Base-by-base conservation (phyloP, 805 yeast species). In the Yamadazyma takamatsuzukensis region DNA sequence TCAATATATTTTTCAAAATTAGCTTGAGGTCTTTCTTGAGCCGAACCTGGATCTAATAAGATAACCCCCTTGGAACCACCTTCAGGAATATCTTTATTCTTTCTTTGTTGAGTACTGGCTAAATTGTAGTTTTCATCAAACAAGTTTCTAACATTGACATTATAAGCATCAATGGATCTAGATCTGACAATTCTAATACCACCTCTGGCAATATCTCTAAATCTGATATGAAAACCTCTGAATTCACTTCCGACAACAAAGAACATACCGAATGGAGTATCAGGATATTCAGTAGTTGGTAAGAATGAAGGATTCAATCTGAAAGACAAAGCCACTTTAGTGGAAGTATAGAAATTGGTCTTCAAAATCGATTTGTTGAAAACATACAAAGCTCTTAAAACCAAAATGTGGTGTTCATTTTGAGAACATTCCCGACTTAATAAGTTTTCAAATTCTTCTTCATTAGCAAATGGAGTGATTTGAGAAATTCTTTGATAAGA, bases 1-100 rank as follows among this genome's bases (percentile, higher is more conserved):
- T 90, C 98, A 47, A 90, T 82, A 59, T 90, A 90, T 67, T 93
- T 94, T 56, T 82, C 83, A 61, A 93, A 90, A 19, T 95, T 85
- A 36, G 83, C 80, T 44, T 78, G 78, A 32, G 95, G 87, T 51
- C 80, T 76, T 25, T 76, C 83, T 59, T 84, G 95, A 15, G 87
- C 82, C 26, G 66, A 67, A 37, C 83, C 84, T 26, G 83, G 80
- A 51, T 83, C 89, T 46, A 90, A 71, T 50, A 90, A 72, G 36
- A 93, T 84, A 29, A 93, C 98, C 66, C 98, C 98, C 60, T 90
- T 90, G 25, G 97, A 86, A 22, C 98, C 98, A 56, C 98, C 97
- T 70, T 90, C 98, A 30, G 98, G 97, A 39, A 90, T 93, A 68
- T 90, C 98, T 69, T 90, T 90, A 68, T 90, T 93, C 65, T 90